Conservation (phyloP, 345 rosid species). For the Eucalyptus camaldulensis region DNA sequence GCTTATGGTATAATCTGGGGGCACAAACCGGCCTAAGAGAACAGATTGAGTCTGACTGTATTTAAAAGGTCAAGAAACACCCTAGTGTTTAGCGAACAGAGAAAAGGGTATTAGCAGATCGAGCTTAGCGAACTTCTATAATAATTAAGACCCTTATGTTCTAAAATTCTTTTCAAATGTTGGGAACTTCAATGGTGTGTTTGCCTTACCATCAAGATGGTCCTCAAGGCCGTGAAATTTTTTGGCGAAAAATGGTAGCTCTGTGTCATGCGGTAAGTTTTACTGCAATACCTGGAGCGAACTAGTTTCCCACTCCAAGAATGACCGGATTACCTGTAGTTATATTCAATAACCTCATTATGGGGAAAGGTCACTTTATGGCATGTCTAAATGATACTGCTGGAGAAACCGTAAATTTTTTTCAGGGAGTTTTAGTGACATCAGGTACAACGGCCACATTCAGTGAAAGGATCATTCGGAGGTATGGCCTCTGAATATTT, state of each 20-base stretch:
- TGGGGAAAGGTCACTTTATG: too few species aligned
- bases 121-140: neutral
- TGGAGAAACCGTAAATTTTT: too few species aligned
- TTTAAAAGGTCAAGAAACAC: neutral
- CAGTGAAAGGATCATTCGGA: too few species aligned
- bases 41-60: too few species aligned
- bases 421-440: too few species aligned
- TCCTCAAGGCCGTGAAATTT: neutral
- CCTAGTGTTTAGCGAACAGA: neutral
- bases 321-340: neutral
- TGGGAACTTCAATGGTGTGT: neutral
- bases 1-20: too few species aligned
- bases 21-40: too few species aligned
- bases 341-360: too few species aligned
- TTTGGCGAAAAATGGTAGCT: neutral
- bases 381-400: too few species aligned
- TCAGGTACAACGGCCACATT: too few species aligned
- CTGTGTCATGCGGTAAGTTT: neutral
- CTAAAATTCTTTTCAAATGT: neutral
- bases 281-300: neutral
- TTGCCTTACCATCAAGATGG: neutral
- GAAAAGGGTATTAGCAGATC: neutral
- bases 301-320: neutral
- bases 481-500: too few species aligned
- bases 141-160: neutral